These are phyloP conservation scores for Daldinia sp. DNA, from an alignment of 2,329 filamentous ascomycete species.

Conservation along the genomic window DNA sequence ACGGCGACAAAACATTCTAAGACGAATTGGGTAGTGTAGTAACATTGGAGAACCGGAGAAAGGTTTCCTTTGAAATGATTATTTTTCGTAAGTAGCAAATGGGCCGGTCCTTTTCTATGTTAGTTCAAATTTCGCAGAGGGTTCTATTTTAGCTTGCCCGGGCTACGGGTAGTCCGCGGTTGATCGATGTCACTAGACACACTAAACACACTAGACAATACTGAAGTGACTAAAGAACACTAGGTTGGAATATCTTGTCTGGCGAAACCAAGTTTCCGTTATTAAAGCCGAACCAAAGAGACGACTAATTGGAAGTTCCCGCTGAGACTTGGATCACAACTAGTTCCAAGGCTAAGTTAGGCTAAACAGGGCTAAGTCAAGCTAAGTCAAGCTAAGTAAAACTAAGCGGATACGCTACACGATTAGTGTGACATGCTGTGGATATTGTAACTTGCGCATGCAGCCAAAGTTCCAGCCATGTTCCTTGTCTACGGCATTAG, in stretches of 20 bases:
- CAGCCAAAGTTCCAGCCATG: not conserved
- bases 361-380: too few species aligned
- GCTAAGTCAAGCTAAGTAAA: not conserved
- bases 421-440: conserved; percentile 16
- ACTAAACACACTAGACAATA: too few species aligned
- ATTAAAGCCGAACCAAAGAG: conserved; percentile 6
- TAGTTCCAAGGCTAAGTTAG: not conserved
- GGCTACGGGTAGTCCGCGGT: conserved; percentile 3
- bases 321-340: not conserved
- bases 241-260: not conserved
- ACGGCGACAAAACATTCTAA: not conserved
- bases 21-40: not conserved
- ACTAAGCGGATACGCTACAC: conserved; percentile 13
- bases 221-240: not conserved
- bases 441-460: not conserved
- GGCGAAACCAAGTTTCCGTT: conserved; percentile 4
- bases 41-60: not conserved
- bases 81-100: conserved; percentile 6
- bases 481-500: not conserved
- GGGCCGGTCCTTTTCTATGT: not conserved
- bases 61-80: conserved; percentile 1
- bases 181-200: not conserved
- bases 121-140: conserved; percentile 5
- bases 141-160: conserved; percentile 1
- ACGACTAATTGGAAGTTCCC: conserved; percentile 13